Base-by-base conservation (phyloP, 768 basidiomycete species). In the Rhizopogon vulgaris region DNA sequence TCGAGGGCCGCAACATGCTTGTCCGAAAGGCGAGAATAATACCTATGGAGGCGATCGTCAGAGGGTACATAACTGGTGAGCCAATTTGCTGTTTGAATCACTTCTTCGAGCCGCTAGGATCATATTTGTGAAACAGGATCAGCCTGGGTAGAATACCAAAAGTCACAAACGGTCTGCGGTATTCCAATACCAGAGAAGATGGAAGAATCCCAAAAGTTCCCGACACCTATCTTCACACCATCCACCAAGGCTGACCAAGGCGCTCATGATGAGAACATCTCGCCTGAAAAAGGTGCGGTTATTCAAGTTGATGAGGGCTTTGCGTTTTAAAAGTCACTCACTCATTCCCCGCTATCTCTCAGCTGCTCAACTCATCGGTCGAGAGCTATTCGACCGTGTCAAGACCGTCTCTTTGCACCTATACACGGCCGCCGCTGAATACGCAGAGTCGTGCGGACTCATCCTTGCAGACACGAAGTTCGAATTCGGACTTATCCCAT, bases 401-500 rank as follows among this genome's bases (percentile, higher is more conserved):
- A 82, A 85, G 15, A 54, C 64, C 14, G 73, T 75, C 1, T 78
- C 90, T 1, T 59, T 94, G 5, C 69, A 75, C 52, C 71, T 93
- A 1, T 93, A 92, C 73, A 75, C 73, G 38, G 76, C 81, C 38
- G 94, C 94, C 2, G 83, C 90, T 0, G 78, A 73, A 25, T 81
- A 91, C 60, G 90, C 92, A 8, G 71, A 74, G 25, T 74, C 78
- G 5, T 78, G 83, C 4, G 94, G 92, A n/a, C 75, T 98, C 52
- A 96, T 98, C 61, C 84, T 99, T 40, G 96, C 94, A 22, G 95
- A 98, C 69, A 98, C 94, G 38, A 99, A 99, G 67, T 97, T 98
- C 68, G 96, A 98, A 71, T 99, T 99, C 63, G 96, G 96, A 4
- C 79, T 97, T 41, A 62, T 93, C 42, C 74, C 72, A 3, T 68